phyloP scores from a whole-genome alignment of 345 rosid species.

The Pelargonium nanum region DNA sequence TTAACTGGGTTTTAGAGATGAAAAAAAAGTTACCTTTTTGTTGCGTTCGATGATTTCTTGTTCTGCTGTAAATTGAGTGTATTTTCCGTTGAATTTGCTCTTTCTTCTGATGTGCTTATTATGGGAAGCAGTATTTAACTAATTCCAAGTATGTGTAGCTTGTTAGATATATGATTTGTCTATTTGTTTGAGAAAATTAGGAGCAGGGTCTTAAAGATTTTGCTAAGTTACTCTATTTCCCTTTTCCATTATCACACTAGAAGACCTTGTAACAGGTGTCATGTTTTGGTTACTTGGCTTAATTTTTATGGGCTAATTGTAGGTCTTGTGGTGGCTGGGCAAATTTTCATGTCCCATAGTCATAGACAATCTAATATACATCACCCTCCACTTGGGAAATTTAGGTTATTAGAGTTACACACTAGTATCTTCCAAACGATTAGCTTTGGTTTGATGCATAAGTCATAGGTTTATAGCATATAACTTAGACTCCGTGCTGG shows the following conservation, averaged over 20 bases:
- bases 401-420: neutral
- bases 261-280: neutral
- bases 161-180: neutral
- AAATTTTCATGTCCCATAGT: neutral
- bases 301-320: too few species aligned
- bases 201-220: neutral
- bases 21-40: neutral
- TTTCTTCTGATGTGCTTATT: too few species aligned
- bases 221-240: neutral
- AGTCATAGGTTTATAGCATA: too few species aligned
- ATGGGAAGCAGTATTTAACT: too few species aligned
- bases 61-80: neutral
- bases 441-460: neutral
- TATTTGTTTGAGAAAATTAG: neutral
- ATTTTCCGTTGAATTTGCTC: neutral
- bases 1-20: neutral
- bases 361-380: neutral
- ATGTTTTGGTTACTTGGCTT: neutral
- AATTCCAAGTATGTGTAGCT: too few species aligned
- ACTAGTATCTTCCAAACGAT: neutral
- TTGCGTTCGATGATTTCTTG: neutral
- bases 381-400: neutral
- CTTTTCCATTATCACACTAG: neutral
- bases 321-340: neutral
- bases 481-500: neutral